phyloP scores from a whole-genome alignment of 768 basidiomycete species.

The Naganishia vishniacii region DNA sequence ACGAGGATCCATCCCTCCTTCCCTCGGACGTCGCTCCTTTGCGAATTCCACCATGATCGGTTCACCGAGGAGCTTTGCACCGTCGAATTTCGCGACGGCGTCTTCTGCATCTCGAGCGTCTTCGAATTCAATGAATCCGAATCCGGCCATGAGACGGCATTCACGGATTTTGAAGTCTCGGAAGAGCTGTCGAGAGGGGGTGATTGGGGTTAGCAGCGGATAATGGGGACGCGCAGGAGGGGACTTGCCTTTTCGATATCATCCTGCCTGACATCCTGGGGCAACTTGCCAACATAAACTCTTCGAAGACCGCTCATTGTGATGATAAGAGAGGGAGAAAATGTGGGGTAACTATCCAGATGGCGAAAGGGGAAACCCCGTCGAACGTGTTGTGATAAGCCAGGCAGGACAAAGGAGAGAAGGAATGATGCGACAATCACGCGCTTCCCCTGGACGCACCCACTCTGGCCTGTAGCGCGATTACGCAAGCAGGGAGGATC shows the following conservation, averaged over 20 bases:
- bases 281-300: constrained; percentile 41
- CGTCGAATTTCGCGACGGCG: constrained; percentile 57
- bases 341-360: too few relatives aligned
- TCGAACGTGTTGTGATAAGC: too few relatives aligned
- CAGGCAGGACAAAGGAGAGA: too few relatives aligned
- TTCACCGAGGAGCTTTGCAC: constrained; percentile 2
- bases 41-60: constrained; percentile 88
- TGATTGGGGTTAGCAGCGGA: background rate
- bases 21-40: constrained; percentile 63
- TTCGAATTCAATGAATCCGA: constrained; percentile 96
- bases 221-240: background rate
- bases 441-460: background rate
- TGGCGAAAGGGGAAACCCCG: too few relatives aligned
- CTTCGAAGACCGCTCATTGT: constrained; percentile 28
- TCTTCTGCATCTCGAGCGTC: constrained; percentile 88
- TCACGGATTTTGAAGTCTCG: constrained; percentile 81
- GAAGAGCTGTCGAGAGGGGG: constrained; percentile 52
- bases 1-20: constrained; percentile 55
- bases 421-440: background rate
- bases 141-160: constrained; percentile 92
- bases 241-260: constrained; percentile 43
- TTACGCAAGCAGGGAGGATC: too few relatives aligned
- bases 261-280: constrained; percentile 42
- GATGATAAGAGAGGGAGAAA: background rate
- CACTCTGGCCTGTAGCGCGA: background rate